These are phyloP conservation scores for Annulohypoxylon nitens DNA, from an alignment of 495 filamentous ascomycete species.

Conservation along the genomic window DNA sequence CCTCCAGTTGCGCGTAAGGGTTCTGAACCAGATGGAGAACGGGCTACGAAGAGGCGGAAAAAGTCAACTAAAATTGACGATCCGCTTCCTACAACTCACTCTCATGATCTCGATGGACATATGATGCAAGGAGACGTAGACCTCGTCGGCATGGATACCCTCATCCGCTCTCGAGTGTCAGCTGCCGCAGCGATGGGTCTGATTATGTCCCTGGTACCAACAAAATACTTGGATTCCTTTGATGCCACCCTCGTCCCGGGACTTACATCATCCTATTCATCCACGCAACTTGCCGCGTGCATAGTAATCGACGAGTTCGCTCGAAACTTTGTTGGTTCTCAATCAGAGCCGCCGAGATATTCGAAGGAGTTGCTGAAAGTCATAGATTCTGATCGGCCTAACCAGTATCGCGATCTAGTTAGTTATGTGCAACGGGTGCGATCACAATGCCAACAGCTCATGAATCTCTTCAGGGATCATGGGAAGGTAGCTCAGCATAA, in stretches of 20 bases:
- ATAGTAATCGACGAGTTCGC: constrained; percentile 94
- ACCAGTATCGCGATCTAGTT: constrained; percentile 87
- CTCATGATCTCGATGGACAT: constrained; percentile 95
- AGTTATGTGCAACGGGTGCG: constrained; percentile 89
- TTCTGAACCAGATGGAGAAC: constrained; percentile 68
- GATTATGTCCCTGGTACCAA: constrained; percentile 73
- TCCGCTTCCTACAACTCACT: constrained; percentile 66
- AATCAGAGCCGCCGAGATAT: constrained; percentile 61
- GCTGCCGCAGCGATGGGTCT: constrained; percentile 86
- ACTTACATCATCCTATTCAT: constrained; percentile 78
- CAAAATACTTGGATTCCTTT: constrained; percentile 63
- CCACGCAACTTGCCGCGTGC: constrained; percentile 84
- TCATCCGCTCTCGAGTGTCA: constrained; percentile 88
- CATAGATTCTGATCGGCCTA: constrained; percentile 82
- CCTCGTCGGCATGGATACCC: constrained; percentile 86
- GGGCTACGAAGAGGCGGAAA: constrained; percentile 77
- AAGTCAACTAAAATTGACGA: constrained; percentile 87
- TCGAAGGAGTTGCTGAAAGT: constrained; percentile 73
- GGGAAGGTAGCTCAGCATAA: constrained; percentile 79
- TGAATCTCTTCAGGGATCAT: constrained; percentile 90
- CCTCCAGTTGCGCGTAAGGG: constrained; percentile 66
- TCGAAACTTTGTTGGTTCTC: constrained; percentile 62
- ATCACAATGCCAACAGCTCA: constrained; percentile 87
- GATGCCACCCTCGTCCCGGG: constrained; percentile 70
- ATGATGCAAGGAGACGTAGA: constrained; percentile 98